These are phyloP conservation scores for Phaseolus lunatus DNA, from an alignment of 306 rosid species.

Conservation along the genomic window DNA sequence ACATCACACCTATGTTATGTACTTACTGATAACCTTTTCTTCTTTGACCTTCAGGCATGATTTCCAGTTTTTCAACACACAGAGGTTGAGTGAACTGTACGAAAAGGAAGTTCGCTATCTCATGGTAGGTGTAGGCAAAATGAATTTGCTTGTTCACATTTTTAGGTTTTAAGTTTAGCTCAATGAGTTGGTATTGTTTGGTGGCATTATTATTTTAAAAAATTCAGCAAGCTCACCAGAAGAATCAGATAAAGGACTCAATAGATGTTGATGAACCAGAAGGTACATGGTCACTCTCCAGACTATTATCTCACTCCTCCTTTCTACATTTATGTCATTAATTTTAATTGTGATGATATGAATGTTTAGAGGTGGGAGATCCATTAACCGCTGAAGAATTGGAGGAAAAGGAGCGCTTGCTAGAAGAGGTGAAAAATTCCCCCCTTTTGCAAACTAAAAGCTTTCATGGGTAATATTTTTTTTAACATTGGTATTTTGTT, in stretches of 20 bases:
- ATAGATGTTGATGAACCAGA: constrained; percentile 95
- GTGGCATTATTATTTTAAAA: constrained; percentile 25
- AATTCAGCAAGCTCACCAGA: constrained; percentile 93
- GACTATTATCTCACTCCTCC: neutral
- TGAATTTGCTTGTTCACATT: constrained; percentile 22
- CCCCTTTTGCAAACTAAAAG: neutral
- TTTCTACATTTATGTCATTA: neutral
- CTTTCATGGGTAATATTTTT: constrained; percentile 7
- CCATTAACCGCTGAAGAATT: constrained; percentile 95
- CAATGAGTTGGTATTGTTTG: constrained; percentile 12
- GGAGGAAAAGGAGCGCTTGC: constrained; percentile 90
- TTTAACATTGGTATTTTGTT: constrained; percentile 45
- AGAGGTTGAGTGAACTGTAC: constrained; percentile 88
- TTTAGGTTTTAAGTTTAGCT: constrained; percentile 36
- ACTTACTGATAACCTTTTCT: constrained; percentile 23
- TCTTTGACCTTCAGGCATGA: constrained; percentile 72
- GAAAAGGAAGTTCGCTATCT: constrained; percentile 98
- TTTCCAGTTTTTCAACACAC: constrained; percentile 98
- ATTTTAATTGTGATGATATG: constrained; percentile 37
- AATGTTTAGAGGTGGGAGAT: constrained; percentile 78
- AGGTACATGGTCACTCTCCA: constrained; percentile 58
- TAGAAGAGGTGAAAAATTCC: constrained; percentile 70
- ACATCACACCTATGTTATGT: constrained; percentile 10
- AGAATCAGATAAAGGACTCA: constrained; percentile 91
- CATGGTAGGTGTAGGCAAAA: constrained; percentile 66